Evolutionary conservation across 2,329 filamentous ascomycete genomes (phyloP).

Genomic region (Mycosphaerella arachidis): DNA sequence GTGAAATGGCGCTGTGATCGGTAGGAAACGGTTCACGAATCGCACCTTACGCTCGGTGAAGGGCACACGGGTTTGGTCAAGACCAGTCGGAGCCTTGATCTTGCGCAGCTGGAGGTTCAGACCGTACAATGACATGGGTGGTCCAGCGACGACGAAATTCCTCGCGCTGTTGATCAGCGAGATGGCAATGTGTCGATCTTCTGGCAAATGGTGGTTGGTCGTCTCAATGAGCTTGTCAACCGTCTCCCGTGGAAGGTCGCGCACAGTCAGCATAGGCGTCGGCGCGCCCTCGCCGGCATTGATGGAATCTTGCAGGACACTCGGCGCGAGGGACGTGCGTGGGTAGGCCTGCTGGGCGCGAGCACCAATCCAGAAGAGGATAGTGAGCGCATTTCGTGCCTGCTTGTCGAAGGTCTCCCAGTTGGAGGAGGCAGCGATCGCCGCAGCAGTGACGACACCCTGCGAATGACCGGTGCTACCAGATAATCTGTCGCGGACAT

Average conservation of each 20-base stretch:
- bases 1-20: slow-evolving; percentile 97
- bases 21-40: slow-evolving; percentile 94
- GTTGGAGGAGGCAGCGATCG: slow-evolving; percentile 81
- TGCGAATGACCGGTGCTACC: slow-evolving; percentile 96
- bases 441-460: slow-evolving; percentile 87
- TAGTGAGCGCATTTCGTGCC: slow-evolving; percentile 74
- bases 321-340: slow-evolving; percentile 85
- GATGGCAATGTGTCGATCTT: slow-evolving; percentile 89
- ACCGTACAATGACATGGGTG: slow-evolving; percentile 92
- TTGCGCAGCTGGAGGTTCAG: slow-evolving; percentile 92
- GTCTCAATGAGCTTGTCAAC: slow-evolving; percentile 96
- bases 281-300: slow-evolving; percentile 93
- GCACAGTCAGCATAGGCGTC: slow-evolving; percentile 96
- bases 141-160: slow-evolving; percentile 94
- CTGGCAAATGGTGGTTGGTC: slow-evolving; percentile 91
- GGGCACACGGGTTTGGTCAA: slow-evolving; percentile 91
- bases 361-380: slow-evolving; percentile 97
- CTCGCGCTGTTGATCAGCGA: slow-evolving; percentile 95
- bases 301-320: slow-evolving; percentile 83
- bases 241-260: slow-evolving; percentile 79
- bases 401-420: slow-evolving; percentile 90
- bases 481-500: slow-evolving; percentile 75
- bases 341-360: slow-evolving; percentile 97
- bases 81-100: slow-evolving; percentile 93
- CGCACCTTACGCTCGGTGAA: slow-evolving; percentile 94